phyloP scores from a whole-genome alignment of 352 stramenopile species.

The Phytophthora citrophthora region DNA sequence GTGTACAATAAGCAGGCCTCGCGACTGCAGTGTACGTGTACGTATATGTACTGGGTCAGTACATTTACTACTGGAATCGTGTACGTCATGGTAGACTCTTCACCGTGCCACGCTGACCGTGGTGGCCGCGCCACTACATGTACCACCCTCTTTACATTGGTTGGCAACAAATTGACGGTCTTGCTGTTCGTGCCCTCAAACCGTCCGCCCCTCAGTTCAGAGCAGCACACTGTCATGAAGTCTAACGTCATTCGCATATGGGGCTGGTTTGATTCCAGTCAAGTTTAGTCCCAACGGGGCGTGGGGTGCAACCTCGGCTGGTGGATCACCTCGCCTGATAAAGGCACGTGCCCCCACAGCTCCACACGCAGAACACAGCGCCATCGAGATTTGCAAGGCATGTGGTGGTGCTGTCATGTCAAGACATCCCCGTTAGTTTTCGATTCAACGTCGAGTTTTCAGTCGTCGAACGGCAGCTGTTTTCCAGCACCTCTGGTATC shows the following conservation, averaged over 20 bases:
- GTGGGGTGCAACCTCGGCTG: not conserved
- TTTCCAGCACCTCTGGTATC: constrained; percentile 10
- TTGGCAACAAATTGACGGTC: too few species aligned
- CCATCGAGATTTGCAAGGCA: constrained; percentile 12
- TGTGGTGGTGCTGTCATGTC: not conserved
- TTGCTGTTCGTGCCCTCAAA: too few species aligned
- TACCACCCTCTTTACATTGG: too few species aligned
- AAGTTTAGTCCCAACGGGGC: not conserved
- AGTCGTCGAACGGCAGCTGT: constrained; percentile 27
- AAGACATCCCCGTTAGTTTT: constrained; percentile 31
- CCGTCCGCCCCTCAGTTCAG: too few species aligned
- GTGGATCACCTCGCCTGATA: constrained; percentile 13
- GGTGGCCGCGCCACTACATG: too few species aligned
- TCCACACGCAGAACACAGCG: constrained; percentile 6
- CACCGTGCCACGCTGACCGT: too few species aligned
- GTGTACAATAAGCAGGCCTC: too few species aligned
- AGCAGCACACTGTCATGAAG: too few species aligned
- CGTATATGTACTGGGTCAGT: too few species aligned
- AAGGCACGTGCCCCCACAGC: constrained; percentile 6
- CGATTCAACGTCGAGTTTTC: constrained; percentile 15
- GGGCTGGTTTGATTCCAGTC: constrained; percentile 3
- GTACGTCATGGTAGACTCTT: too few species aligned
- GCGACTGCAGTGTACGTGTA: too few species aligned
- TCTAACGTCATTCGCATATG: constrained; percentile 4
- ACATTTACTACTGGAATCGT: too few species aligned